Evolutionary conservation across 1,284 basidiomycete genomes (phyloP), one percentile per base, ranked within the genome.

Genomic region (Chondrostereum purpureum): DNA sequence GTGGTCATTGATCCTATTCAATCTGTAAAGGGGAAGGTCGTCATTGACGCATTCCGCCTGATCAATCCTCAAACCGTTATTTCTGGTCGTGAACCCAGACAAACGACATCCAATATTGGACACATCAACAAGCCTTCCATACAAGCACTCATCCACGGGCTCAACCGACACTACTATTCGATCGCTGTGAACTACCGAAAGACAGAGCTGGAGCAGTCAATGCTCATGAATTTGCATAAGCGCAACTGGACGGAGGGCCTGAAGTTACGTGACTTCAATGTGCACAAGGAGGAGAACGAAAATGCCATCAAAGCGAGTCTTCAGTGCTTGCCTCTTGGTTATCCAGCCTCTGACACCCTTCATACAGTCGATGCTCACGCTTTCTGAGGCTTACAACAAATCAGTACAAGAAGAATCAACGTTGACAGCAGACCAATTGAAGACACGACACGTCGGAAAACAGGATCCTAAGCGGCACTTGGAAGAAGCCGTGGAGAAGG

Each of bases 1-100:
- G 95, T 99, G 42, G 96, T 99, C 54, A 83, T 99, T 50, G 96
- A 99, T 67, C 96, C 96, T 22, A 99, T 99, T 60, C 96, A 99
- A 67, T 98, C 94, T 20, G 96, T 99, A 57, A 94, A 98, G 64
- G 92, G 92, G 46, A 94, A 94, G 65, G 96, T 99, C 38, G 96
- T 99, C 48, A 98, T 99, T 54, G 96, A 99, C 68, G 96, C 96
- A 5, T 99, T 99, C 78, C 87, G 96, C 50, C 84, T 92, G 37
- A 97, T 97, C 68, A 87, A 88, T 61, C 89, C 93, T 23, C 83
- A 89, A 55, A 77, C 82, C 39, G 83, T 95, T 52, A 78, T 91
- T 33, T 72, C 90, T 55, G 94, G 96, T 46, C 87, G 92, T 51
- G 96, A 99, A 68, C 91, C 93, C 13, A 80, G 96, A 21, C 96